Evolutionary conservation across 805 yeast species (phyloP), one percentile per base, ranked within the genome.

Genomic region (Candida piceae): DNA sequence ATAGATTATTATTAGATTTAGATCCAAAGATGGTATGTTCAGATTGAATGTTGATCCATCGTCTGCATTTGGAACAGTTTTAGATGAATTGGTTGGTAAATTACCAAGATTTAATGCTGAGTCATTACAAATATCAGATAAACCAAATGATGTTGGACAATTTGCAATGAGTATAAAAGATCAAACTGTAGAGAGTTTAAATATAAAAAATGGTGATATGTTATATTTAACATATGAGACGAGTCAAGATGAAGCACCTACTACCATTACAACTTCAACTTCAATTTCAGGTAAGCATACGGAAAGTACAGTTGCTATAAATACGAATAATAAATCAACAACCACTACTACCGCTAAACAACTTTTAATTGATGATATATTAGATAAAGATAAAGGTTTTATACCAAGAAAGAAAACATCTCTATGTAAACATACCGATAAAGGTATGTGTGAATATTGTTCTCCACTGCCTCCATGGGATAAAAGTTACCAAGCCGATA

Each of bases 381-480:
- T 89, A 23, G 89, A 82, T 34, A 67, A 66, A 20, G 70, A 75
- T 37, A 72, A 74, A 30, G 99, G 98, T 0, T 64, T 83, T 38
- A 86, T 93, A 38, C 60, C 70, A 20, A 71, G 98, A 23, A 61
- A 66, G 25, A 70, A 67, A 44, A 74, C 86, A 1, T 50, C 58
- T 2, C 64, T 88, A 43, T 90, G 98, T 60, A 75, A 80, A 41
- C 98, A 93, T 57, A 84, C 90, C 3, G 90, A 80, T 26, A 82
- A 81, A 50, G 99, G 97, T 2, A 93, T 93, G 97, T 93, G 98
- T 60, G 98, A 93, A 54, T 87, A 88, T 56, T 93, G 97, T 58
- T 78, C 94, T 23, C 96, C 97, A 0, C 64, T 93, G 35, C 96
- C 96, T 24, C 97, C 98, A 3, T 93, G 90, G 86, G 96, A 93